These are phyloP conservation scores for Lipomyces sp. DNA, from an alignment of 805 yeast species.

Conservation along the genomic window DNA sequence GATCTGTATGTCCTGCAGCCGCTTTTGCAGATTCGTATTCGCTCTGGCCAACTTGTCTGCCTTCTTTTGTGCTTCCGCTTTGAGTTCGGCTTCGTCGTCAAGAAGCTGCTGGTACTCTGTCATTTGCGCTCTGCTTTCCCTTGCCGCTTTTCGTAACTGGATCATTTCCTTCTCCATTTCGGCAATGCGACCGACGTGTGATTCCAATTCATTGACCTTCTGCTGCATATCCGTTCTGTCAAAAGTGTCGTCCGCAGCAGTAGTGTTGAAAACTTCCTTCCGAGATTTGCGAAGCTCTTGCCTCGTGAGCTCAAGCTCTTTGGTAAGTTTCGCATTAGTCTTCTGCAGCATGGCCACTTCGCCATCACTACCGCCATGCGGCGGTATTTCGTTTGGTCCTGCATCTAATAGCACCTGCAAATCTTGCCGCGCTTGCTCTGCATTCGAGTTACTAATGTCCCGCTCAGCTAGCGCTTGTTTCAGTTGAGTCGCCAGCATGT, in stretches of 20 bases:
- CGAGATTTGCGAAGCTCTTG: not conserved
- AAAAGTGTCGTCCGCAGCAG: not conserved
- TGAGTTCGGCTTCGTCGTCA: slow-evolving; percentile 17
- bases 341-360: too few species aligned
- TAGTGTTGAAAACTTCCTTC: not conserved
- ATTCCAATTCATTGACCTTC: not conserved
- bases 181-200: too few species aligned
- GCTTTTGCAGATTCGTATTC: slow-evolving; percentile 6
- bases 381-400: slow-evolving; percentile 1
- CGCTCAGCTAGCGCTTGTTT: not conserved
- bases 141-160: too few species aligned
- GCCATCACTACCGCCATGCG: not conserved
- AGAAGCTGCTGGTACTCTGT: slow-evolving; percentile 4
- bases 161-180: too few species aligned
- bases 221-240: not conserved
- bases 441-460: not conserved
- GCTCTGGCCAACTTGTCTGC: slow-evolving; percentile 17
- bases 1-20: slow-evolving; percentile 2
- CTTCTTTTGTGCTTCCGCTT: slow-evolving; percentile 13
- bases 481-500: not conserved
- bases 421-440: slow-evolving; percentile 5
- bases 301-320: not conserved
- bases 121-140: not conserved
- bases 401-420: not conserved
- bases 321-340: too few species aligned